Base-by-base conservation (phyloP, 1,139 yeast species). In the Saccharomyces pastorianus region DNA sequence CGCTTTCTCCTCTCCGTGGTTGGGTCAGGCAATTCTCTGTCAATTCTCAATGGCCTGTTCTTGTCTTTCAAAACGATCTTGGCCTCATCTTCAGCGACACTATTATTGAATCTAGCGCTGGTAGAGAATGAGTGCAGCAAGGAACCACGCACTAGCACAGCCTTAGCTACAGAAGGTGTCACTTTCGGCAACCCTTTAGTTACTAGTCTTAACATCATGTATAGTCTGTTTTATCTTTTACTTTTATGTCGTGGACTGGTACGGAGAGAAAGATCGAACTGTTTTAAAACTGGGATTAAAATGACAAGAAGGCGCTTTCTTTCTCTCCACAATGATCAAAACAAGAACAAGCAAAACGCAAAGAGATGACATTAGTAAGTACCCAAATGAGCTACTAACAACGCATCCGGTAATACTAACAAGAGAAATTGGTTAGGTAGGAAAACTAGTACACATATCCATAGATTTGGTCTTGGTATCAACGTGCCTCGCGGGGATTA, bases 401-500 rank as follows among this genome's bases (percentile, higher is more conserved):
- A n/a, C n/a, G n/a, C n/a, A n/a, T n/a, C n/a, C n/a, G n/a, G n/a
- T n/a, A n/a, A n/a, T 38, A 38, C 44, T 38, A 38, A 38, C 44
- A 38, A 38, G 25, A 38, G 13, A 11, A n/a, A n/a, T n/a, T n/a
- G n/a, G n/a, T n/a, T 55, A 78, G 83, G 62, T 82, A 49, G 82
- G 84, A n/a, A 85, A 78, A 76, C 67, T 78, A 4, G 68, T 84
- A 54, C 98, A 93, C 70, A 64, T 79, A 53, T 78, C 90, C 2
- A 72, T 85, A 47, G 98, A 93, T 68, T 76, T 90, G 49, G 82
- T 85, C 1, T 76, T 93, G 48, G 76, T 89, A 4, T 86, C 96
- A 1, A 85, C 96, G 0, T 80, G 90, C 53, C 75, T 93, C 54
- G 96, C 98, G 0, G 98, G 97, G 1, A 83, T 93, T 51, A 88